Evolutionary conservation across 345 rosid genomes (phyloP), one percentile per base, ranked within the genome.

Genomic region (Eucalyptus virginea): DNA sequence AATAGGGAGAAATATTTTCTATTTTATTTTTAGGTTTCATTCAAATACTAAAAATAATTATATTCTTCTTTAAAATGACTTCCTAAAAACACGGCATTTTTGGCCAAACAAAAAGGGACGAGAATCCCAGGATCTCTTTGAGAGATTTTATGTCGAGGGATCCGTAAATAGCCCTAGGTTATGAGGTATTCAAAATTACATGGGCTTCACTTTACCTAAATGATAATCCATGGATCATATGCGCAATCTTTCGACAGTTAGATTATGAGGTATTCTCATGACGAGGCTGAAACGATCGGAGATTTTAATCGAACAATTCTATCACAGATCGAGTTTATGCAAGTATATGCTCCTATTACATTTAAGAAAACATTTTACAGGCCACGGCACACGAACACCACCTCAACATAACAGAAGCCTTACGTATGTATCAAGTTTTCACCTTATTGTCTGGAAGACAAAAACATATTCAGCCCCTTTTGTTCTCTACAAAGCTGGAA

Each of bases 71-170:
- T 0, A 52, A 52, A 52, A 52, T 52, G 26, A 0, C 9, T 52
- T 52, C 26, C 0, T 52, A 2, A 52, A 52, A 52, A 52, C 11
- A 7, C 5, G 11, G 8, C 58, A 52, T 52, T 52, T 52, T 52
- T 52, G 1, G 0, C 58, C 0, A 52, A 52, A 52, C 1, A 52
- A 52, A 52, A 3, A 4, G 5, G 1, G 58, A 2, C 5, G 5
- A 28, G 2, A 30, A 60, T 60, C 8, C 0, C 7, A 5, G 6
- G 65, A 28, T 21, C n/a, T 24, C 65, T 58, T 58, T 1, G 4
- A 58, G 65, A 52, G 65, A 58, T 58, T 58, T 58, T 26, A 2
- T 26, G 45, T 37, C 81, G 1, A 37, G 4, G 44, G 23, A 19
- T 72, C 81, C 45, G 0, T 19, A 72, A 6, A 72, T 19, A 42